Percentiles rank a stretch among this genome's conserved stretches.
These are phyloP conservation scores for Haplosporangium gracile DNA, from an alignment of 192 early-diverging fungal species.

Conservation along the genomic window DNA sequence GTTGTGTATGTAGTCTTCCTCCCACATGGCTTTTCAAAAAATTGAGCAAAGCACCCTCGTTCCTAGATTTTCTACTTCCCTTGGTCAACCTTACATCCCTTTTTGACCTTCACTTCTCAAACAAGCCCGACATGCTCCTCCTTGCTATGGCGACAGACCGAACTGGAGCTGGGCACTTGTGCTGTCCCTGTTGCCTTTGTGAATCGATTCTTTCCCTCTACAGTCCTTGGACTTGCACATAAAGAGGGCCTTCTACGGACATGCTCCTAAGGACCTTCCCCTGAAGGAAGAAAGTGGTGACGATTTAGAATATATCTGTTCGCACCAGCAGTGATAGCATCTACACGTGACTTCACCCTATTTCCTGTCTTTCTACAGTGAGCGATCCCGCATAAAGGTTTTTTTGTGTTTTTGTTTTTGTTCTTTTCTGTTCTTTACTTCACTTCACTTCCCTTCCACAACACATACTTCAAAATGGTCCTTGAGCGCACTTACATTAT, in stretches of 20 bases:
- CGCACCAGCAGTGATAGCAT: not conserved
- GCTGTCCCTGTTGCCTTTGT: no score
- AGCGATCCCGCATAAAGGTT: not conserved
- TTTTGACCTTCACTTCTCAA: not conserved
- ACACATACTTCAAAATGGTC: conserved; percentile 26
- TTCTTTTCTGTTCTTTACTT: conserved; percentile 35
- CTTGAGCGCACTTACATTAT: conserved; percentile 58
- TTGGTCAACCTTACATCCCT: not conserved
- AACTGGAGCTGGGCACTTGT: not conserved
- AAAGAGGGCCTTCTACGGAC: no score
- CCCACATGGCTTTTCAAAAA: conserved; percentile 4
- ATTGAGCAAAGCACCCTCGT: not conserved
- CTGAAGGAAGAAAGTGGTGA: not conserved
- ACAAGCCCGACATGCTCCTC: not conserved
- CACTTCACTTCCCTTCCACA: conserved; percentile 16
- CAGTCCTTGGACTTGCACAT: no score
- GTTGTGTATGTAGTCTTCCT: not conserved
- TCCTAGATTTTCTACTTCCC: not conserved
- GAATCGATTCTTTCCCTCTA: no score
- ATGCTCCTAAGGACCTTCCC: no score
- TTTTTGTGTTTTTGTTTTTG: conserved; percentile 23
- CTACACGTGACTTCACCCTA: not conserved
- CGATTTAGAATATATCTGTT: not conserved
- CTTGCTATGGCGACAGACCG: not conserved
- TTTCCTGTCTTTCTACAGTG: not conserved